Conservation (phyloP, 305 asterid species). For the Fraxinus albicans region DNA sequence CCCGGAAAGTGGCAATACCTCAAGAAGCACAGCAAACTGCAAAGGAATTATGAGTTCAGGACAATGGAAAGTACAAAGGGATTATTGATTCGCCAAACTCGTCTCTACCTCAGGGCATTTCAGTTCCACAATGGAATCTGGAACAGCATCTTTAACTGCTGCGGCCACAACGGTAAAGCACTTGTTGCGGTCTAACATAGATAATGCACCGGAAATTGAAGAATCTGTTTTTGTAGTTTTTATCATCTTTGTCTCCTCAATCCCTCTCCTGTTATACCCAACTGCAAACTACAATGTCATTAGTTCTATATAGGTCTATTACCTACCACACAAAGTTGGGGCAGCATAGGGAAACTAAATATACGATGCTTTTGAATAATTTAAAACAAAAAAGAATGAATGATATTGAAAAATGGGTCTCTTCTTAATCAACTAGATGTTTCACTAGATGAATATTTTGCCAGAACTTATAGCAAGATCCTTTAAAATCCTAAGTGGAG, state of each 20-base stretch:
- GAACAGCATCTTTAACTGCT: slow-evolving; percentile 41
- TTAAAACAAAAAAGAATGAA: neutral
- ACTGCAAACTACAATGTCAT: slow-evolving; percentile 49
- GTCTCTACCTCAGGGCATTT: slow-evolving; percentile 45
- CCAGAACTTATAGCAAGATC: neutral
- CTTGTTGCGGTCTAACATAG: slow-evolving; percentile 41
- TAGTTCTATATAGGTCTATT: neutral
- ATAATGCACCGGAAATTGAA: slow-evolving; percentile 16
- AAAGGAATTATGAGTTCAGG: slow-evolving; percentile 11
- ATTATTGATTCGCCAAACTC: neutral
- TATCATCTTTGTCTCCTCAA: slow-evolving; percentile 42
- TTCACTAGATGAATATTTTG: neutral
- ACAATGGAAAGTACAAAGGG: slow-evolving; percentile 3
- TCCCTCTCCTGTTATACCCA: slow-evolving; percentile 53
- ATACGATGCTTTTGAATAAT: neutral
- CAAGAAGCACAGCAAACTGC: slow-evolving; percentile 45
- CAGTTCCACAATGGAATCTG: slow-evolving; percentile 44
- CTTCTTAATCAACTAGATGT: neutral
- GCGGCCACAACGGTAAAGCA: slow-evolving; percentile 47
- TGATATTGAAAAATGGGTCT: neutral
- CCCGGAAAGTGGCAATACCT: slow-evolving; percentile 49
- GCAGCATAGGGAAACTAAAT: neutral
- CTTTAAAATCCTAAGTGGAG: neutral
- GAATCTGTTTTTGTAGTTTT: slow-evolving; percentile 21
- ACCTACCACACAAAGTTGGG: neutral